Evolutionary conservation across 352 stramenopile species (phyloP).

Genomic region (Phytophthora kernoviae): DNA sequence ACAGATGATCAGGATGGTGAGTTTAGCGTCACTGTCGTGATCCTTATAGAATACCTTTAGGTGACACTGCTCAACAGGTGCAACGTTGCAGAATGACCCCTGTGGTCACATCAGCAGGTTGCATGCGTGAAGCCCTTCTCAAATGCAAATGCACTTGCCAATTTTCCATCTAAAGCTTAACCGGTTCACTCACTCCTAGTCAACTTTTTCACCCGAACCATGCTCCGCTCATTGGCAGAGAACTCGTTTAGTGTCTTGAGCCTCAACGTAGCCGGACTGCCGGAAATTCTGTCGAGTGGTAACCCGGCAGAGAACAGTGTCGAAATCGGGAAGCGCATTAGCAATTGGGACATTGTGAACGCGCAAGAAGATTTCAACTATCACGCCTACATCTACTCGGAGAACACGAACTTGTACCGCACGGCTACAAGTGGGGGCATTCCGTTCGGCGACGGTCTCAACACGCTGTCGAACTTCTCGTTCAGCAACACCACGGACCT

Average conservation of each 20-base stretch:
- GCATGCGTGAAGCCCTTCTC: too few relatives aligned
- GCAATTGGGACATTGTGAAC: constrained; percentile 38
- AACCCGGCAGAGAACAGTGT: constrained; percentile 46
- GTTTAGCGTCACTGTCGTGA: too few relatives aligned
- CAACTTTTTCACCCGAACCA: constrained; percentile 5
- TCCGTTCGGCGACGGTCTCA: constrained; percentile 51
- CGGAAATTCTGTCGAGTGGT: constrained; percentile 51
- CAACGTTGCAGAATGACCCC: too few relatives aligned
- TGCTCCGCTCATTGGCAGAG: constrained; percentile 38
- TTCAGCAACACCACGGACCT: constrained; percentile 42
- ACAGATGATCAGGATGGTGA: too few relatives aligned
- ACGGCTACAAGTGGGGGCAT: constrained; percentile 55
- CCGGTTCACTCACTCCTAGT: not conserved
- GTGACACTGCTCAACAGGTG: too few relatives aligned
- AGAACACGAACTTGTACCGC: constrained; percentile 45
- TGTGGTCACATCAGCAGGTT: too few relatives aligned
- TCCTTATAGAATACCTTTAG: too few relatives aligned
- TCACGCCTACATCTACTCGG: constrained; percentile 45
- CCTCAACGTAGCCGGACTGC: constrained; percentile 52
- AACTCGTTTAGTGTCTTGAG: constrained; percentile 49
- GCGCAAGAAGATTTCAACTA: constrained; percentile 55
- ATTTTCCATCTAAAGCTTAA: constrained; percentile 11
- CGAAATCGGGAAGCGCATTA: constrained; percentile 52
- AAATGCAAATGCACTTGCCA: constrained; percentile 7
- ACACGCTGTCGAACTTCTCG: constrained; percentile 49